These are phyloP conservation scores for Stephania japonica DNA, from an alignment of 164 flowering plant genomes.

Conservation along the genomic window DNA sequence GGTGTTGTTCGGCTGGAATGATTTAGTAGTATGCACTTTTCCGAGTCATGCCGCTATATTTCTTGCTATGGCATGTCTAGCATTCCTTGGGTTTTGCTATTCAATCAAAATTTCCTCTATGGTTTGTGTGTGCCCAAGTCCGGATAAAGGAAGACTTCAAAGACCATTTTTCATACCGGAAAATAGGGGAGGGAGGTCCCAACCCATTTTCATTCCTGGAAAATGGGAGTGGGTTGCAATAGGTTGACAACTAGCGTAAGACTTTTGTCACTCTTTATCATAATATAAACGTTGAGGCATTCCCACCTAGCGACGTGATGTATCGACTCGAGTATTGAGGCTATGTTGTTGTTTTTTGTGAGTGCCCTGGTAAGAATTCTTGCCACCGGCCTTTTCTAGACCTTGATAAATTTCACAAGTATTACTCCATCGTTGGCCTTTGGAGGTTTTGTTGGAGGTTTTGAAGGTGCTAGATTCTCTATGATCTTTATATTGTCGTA, in stretches of 20 bases:
- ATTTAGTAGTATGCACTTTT: too few relatives aligned
- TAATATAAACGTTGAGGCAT: too few relatives aligned
- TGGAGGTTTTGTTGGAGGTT: not conserved
- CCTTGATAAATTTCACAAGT: not conserved
- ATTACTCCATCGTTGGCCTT: not conserved
- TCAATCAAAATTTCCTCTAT: too few relatives aligned
- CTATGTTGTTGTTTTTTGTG: not conserved
- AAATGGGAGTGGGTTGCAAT: too few relatives aligned
- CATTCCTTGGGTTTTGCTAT: too few relatives aligned
- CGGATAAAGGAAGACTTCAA: not conserved
- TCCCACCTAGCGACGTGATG: not conserved
- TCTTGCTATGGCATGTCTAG: too few relatives aligned
- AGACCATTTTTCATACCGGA: not conserved
- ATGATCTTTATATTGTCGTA: not conserved
- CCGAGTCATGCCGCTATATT: too few relatives aligned
- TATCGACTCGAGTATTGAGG: not conserved
- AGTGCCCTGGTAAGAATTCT: not conserved
- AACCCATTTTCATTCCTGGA: not conserved
- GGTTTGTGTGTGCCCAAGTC: too few relatives aligned
- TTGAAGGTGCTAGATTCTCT: not conserved
- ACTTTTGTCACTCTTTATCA: too few relatives aligned
- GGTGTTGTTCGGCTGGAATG: too few relatives aligned
- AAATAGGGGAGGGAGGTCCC: not conserved
- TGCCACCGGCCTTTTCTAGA: not conserved
- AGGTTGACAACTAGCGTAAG: too few relatives aligned